These are phyloP conservation scores for Saccharomyces hybrid DNA, from an alignment of 1,139 yeast genomes.

Conservation along the genomic window DNA sequence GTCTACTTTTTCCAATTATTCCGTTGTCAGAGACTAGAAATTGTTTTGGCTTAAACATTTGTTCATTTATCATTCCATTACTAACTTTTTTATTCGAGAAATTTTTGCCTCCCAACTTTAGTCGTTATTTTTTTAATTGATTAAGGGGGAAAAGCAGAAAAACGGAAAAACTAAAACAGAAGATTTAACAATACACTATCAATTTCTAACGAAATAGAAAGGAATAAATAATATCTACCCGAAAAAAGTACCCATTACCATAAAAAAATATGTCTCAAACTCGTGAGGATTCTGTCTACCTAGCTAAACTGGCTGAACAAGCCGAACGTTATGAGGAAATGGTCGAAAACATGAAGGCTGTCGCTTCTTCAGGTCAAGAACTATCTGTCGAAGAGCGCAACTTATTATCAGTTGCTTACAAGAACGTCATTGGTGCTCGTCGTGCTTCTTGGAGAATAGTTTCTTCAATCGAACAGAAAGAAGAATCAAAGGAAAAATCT, in stretches of 20 bases:
- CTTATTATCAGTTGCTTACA: conserved; percentile 92
- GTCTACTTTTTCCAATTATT: no score
- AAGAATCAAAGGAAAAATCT: conserved; percentile 90
- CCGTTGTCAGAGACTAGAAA: neutral
- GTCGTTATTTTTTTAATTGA: neutral
- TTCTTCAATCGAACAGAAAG: conserved; percentile 95
- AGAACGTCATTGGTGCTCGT: conserved; percentile 97
- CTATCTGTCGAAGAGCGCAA: conserved; percentile 97
- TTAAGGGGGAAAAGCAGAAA: neutral
- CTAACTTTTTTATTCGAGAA: neutral
- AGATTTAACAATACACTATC: neutral
- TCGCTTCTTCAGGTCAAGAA: conserved; percentile 93
- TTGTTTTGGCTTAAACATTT: neutral
- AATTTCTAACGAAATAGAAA: neutral
- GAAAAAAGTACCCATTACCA: neutral
- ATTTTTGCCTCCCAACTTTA: neutral
- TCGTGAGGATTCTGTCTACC: conserved; percentile 97
- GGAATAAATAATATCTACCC: neutral
- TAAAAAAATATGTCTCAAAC: conserved; percentile 34
- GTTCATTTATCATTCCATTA: neutral
- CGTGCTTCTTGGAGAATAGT: conserved; percentile 99
- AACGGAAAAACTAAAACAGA: neutral
- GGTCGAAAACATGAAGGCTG: conserved; percentile 98
- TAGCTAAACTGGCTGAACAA: conserved; percentile 98
- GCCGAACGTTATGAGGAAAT: conserved; percentile 99